Base-by-base conservation (phyloP, 2,329 filamentous ascomycete species). In the Colletotrichum sp. region DNA sequence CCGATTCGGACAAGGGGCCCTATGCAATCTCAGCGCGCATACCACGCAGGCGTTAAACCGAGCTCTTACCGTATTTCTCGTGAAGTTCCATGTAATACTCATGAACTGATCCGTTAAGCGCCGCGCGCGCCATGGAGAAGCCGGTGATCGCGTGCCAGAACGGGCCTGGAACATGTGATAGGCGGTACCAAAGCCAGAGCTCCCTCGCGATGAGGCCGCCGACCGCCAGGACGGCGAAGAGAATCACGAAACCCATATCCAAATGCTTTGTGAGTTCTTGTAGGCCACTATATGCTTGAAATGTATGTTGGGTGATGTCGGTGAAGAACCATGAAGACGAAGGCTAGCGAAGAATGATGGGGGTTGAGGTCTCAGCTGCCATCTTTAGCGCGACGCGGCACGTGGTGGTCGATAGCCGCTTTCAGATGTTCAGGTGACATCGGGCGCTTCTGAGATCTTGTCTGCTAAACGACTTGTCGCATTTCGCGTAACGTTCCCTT, bases 101-200 rank as follows among this genome's bases (percentile, higher is more conserved):
- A 15, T 72, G 76, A 26, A 72, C 28, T 0, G 73, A 60, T 15
- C 73, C 76, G 6, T 69, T 76, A 1, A 76, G 32, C 8, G 76
- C 72, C 5, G 55, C 67, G 12, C 64, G 68, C 34, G 81, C 77
- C 75, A 84, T 81, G 78, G 82, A 83, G 7, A 78, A 80, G 18
- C 83, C 82, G 21, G 82, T 83, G 57, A 84, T 76, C 0, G 79
- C 79, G 9, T 81, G 81, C 75, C 80, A 80, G 49, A 83, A 83
- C 0, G 84, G 84, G 0, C 83, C 84, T 0, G 83, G 83, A 6
- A 85, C 75, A 57, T 85, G 81, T 1, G 80, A 83, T 6, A 85
- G 76, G 13, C 81, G 81, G 55, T 81, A 79, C 82, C 83, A 84
- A 1, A 39, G 57, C 64, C 64, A 60, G 16, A 72, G 16, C 57